phyloP scores from a whole-genome alignment of 2,329 filamentous ascomycete species.

The Trichoderma koningiopsis region DNA sequence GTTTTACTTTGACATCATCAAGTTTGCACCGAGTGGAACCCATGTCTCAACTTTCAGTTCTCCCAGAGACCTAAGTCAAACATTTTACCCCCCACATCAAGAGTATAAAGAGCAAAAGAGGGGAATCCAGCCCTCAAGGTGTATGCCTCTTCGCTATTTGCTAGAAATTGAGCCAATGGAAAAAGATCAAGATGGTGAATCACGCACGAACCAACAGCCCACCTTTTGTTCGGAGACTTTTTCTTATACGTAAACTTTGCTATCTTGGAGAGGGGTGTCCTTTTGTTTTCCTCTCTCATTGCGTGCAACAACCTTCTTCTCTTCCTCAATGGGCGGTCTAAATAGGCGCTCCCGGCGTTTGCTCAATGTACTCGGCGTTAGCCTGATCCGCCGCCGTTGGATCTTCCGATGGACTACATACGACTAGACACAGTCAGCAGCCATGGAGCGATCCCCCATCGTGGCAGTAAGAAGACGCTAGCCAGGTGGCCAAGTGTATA shows the following conservation, averaged over 20 bases:
- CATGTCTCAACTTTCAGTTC: background rate
- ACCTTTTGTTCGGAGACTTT: constrained; percentile 21
- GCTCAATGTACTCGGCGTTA: constrained; percentile 5
- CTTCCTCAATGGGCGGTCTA: constrained; percentile 19
- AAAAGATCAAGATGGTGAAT: background rate
- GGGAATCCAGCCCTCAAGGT: constrained; percentile 7
- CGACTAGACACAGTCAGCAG: constrained; percentile 7
- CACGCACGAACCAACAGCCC: constrained; percentile 1
- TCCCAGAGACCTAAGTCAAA: background rate
- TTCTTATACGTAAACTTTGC: background rate
- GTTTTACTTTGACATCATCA: background rate
- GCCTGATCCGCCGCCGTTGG: constrained; percentile 1
- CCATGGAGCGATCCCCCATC: background rate
- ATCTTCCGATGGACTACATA: background rate
- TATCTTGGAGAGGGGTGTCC: background rate
- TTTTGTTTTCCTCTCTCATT: background rate
- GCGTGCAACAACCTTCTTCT: background rate
- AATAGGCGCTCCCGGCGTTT: background rate
- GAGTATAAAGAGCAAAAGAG: background rate
- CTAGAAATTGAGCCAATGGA: background rate
- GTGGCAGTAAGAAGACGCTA: background rate
- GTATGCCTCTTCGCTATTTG: background rate
- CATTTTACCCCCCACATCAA: constrained; percentile 1
- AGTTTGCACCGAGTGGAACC: background rate
- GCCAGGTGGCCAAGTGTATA: background rate